Percentiles rank a stretch among this genome's conserved stretches.
Conservation (phyloP, 441 rosid genomes). For the Pelargonium citronellum region DNA sequence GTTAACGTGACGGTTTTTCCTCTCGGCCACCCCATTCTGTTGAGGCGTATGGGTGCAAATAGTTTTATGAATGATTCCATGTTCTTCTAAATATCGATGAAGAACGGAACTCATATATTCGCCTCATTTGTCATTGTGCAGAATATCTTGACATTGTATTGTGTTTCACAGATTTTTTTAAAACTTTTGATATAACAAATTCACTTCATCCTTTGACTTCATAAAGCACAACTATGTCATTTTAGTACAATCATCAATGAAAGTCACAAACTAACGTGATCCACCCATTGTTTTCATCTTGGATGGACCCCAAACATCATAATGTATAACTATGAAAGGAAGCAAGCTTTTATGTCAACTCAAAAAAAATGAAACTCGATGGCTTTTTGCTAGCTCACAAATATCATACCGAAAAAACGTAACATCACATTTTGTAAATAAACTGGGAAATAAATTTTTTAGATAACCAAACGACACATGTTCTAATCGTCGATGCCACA, state of each 20-base stretch:
- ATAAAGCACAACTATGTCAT: background rate
- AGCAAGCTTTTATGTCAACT: constrained; percentile 7
- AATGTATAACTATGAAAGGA: constrained; percentile 1
- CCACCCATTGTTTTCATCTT: background rate
- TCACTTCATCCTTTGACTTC: background rate
- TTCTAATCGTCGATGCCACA: background rate
- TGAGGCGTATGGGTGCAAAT: background rate
- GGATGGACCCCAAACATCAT: background rate
- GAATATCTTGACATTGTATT: background rate
- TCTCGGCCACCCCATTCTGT: background rate
- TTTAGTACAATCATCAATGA: constrained; percentile 6
- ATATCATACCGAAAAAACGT: background rate
- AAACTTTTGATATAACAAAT: background rate
- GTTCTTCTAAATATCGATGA: background rate
- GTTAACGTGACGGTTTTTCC: background rate
- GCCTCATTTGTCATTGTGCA: background rate
- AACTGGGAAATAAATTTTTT: background rate
- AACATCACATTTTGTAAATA: background rate
- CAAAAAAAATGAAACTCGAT: background rate
- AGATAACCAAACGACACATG: constrained; percentile 1
- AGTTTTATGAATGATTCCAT: background rate
- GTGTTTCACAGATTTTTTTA: background rate
- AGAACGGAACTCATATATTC: background rate
- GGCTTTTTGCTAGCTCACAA: background rate
- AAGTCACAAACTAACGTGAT: constrained; percentile 7